A percentile compares a stretch with the other conserved stretches of the same genome.
These are phyloP conservation scores for Bipolaris bicolor DNA, from an alignment of 2,329 filamentous ascomycete species.

Conservation along the genomic window DNA sequence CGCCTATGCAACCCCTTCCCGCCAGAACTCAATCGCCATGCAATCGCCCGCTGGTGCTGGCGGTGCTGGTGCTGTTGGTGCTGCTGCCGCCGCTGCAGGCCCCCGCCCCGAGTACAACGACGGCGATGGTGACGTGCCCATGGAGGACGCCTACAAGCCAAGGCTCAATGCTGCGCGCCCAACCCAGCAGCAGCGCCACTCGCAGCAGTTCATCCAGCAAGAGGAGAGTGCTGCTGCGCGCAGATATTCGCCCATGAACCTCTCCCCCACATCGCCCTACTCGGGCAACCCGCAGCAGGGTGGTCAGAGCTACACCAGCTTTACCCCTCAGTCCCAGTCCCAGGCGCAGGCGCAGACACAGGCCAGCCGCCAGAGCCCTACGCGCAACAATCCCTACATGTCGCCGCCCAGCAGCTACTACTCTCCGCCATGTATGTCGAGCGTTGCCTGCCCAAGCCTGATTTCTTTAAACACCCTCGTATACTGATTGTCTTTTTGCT, in stretches of 20 bases:
- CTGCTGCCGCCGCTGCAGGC: conserved; percentile 23
- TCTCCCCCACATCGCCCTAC: conserved; percentile 83
- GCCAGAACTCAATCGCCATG: conserved; percentile 47
- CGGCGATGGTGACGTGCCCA: conserved; percentile 41
- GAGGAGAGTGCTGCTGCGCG: conserved; percentile 85
- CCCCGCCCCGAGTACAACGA: conserved; percentile 50
- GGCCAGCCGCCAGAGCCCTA: conserved; percentile 78
- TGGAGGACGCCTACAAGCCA: conserved; percentile 17
- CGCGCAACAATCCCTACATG: conserved; percentile 66
- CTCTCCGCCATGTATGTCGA: conserved; percentile 61
- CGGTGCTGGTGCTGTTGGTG: neutral
- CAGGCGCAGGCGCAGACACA: conserved; percentile 33
- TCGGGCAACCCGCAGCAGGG: conserved; percentile 64
- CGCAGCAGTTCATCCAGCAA: conserved; percentile 72
- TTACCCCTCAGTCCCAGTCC: conserved; percentile 49
- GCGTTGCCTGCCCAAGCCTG: conserved; percentile 8
- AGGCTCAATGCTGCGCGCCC: conserved; percentile 53
- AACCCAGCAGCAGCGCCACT: conserved; percentile 76
- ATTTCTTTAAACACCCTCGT: conserved; percentile 13
- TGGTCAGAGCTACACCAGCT: conserved; percentile 50
- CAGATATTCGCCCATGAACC: conserved; percentile 95
- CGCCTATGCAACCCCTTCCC: conserved; percentile 44
- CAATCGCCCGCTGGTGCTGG: conserved; percentile 35
- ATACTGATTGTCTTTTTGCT: conserved; percentile 31
- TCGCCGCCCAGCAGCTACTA: conserved; percentile 65